Evolutionary conservation across 495 filamentous ascomycete species (phyloP).

Genomic region (Penicillium bovifimosum): DNA sequence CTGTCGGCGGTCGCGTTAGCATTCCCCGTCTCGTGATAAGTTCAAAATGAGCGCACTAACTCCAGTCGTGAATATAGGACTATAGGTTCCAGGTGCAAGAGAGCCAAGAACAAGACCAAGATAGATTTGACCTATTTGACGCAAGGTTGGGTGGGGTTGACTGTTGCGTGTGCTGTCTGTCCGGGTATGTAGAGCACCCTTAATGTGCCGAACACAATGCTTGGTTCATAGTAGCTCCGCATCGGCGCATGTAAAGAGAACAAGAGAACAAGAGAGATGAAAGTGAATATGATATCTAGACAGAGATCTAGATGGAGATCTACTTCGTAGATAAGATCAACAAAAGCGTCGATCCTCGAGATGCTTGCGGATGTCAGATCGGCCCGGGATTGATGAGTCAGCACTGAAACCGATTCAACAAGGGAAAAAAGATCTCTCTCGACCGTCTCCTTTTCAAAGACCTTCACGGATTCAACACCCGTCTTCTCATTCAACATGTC

Average conservation of each 20-base stretch:
- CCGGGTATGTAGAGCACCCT: too few species aligned
- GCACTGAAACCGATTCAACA: slow-evolving; percentile 1
- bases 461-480: slow-evolving; percentile 31
- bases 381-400: not conserved
- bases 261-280: too few species aligned
- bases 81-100: not conserved
- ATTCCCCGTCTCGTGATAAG: not conserved
- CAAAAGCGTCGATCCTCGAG: not conserved
- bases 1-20: not conserved
- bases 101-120: not conserved
- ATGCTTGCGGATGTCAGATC: too few species aligned
- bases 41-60: not conserved
- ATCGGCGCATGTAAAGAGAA: too few species aligned
- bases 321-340: not conserved
- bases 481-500: slow-evolving; percentile 29
- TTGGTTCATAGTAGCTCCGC: too few species aligned
- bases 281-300: too few species aligned
- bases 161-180: too few species aligned
- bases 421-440: not conserved
- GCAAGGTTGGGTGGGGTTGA: too few species aligned
- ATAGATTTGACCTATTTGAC: too few species aligned
- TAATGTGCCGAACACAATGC: too few species aligned
- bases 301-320: too few species aligned
- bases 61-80: not conserved
- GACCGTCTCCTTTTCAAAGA: not conserved